Evolutionary conservation across 371 early-diverging fungal species (phyloP).

Genomic region (Mortierella sp.): DNA sequence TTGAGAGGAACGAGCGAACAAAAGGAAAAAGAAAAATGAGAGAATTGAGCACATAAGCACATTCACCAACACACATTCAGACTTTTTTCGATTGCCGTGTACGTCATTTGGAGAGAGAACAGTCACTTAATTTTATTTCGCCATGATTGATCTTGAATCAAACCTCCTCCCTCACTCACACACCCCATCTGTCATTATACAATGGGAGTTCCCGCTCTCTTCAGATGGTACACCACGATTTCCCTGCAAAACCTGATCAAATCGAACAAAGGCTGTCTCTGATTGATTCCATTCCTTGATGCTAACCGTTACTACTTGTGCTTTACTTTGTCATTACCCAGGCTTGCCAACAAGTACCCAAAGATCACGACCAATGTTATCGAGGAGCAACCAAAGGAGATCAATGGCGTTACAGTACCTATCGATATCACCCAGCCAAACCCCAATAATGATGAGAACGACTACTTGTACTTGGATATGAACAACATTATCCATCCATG

Average conservation of each 20-base stretch:
- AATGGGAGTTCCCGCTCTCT: slow-evolving; percentile 91
- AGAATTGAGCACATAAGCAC: background rate
- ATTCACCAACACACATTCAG: too few species aligned
- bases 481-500: slow-evolving; percentile 99
- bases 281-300: background rate
- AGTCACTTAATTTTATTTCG: too few species aligned
- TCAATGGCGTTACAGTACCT: slow-evolving; percentile 83
- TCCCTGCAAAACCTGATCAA: background rate
- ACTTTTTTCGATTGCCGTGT: too few species aligned
- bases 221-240: slow-evolving; percentile 60
- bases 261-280: background rate
- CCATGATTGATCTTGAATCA: too few species aligned
- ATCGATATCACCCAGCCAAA: slow-evolving; percentile 93
- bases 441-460: slow-evolving; percentile 94
- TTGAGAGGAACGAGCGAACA: background rate
- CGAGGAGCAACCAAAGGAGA: slow-evolving; percentile 77
- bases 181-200: slow-evolving; percentile 1
- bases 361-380: slow-evolving; percentile 84
- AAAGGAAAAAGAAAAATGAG: too few species aligned
- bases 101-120: too few species aligned
- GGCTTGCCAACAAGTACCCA: slow-evolving; percentile 97
- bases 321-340: slow-evolving; percentile 6
- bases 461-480: slow-evolving; percentile 99
- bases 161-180: background rate
- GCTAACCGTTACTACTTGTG: background rate